These are phyloP conservation scores for Yamadazyma endophytica DNA, from an alignment of 805 yeast species.

Conservation along the genomic window DNA sequence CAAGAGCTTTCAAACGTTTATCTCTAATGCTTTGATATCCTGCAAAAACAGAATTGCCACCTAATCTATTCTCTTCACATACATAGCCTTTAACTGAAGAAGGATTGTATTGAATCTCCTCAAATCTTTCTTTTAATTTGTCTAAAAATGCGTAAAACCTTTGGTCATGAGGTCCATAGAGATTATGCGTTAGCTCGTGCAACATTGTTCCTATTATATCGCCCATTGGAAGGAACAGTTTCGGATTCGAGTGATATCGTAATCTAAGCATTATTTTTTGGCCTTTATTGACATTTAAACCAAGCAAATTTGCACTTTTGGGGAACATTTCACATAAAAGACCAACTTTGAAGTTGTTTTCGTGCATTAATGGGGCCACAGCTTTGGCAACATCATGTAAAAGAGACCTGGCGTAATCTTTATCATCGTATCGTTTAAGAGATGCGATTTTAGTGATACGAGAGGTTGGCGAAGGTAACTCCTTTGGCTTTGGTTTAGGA, in stretches of 20 bases:
- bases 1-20: conserved; percentile 38
- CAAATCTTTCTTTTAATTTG: conserved; percentile 50
- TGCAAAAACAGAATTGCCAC: conserved; percentile 15
- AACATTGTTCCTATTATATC: conserved; percentile 77
- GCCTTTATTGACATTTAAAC: conserved; percentile 80
- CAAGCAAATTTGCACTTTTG: conserved; percentile 57
- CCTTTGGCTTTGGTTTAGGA: conserved; percentile 8
- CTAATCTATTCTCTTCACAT: conserved; percentile 46
- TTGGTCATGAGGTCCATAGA: conserved; percentile 74
- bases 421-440: conserved; percentile 30
- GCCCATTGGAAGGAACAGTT: conserved; percentile 57
- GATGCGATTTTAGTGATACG: conserved; percentile 34
- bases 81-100: conserved; percentile 36
- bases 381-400: conserved; percentile 64
- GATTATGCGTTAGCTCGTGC: conserved; percentile 84
- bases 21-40: conserved; percentile 22
- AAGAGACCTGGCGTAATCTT: conserved; percentile 41
- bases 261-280: conserved; percentile 67
- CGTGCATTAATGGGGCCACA: conserved; percentile 77
- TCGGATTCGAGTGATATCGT: conserved; percentile 51
- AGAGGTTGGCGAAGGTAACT: conserved; percentile 31
- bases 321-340: conserved; percentile 81
- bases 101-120: conserved; percentile 38
- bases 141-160: conserved; percentile 65
- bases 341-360: conserved; percentile 61